Evolutionary conservation across 805 yeast species (phyloP), one percentile per base, ranked within the genome.

Genomic region (Scheffersomyces lignosus): DNA sequence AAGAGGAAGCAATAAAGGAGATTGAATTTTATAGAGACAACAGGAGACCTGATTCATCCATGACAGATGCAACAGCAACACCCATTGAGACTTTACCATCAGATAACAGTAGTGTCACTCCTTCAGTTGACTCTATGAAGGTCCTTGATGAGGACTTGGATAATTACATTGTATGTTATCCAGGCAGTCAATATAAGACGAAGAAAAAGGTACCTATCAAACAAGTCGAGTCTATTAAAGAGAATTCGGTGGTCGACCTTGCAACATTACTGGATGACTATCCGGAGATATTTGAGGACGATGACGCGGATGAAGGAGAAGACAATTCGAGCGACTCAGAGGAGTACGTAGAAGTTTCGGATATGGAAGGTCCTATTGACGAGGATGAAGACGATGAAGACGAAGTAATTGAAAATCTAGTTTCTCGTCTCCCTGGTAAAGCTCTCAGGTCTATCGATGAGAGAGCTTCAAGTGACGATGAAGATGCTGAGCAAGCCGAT

Each of bases 1-100:
- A 82, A 45, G 73, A 66, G 14, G 81, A 77, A 42, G 75, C 81
- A 0, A 45, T 64, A 31, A 76, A 73, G 35, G 78, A 73, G 38
- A 65, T 81, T 7, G 66, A 57, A 15, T 47, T 54, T 4, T 46
- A 48, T 27, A 34, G 37, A 15, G 51, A 44, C 12, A 24, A 20
- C 10, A n/a, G n/a, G n/a, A n/a, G n/a, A n/a, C n/a, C n/a, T n/a
- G n/a, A n/a, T n/a, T n/a, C n/a, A 43, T 51, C 37, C 31, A 43
- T 14, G 42, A 43, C 8, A 31, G 33, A n/a, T 16, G 27, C 7
- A 18, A n/a, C 4, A 27, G 33, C 18, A 34, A 29, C 7, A 16
- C 23, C 17, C 27, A 27, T n/a, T 24, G 30, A 20, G 26, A 3
- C n/a, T 6, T 24, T 12, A 10, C 15, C 15, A 2, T n/a, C n/a